Conservation (phyloP, 805 yeast genomes). For the Lipomyces starkeyi region DNA sequence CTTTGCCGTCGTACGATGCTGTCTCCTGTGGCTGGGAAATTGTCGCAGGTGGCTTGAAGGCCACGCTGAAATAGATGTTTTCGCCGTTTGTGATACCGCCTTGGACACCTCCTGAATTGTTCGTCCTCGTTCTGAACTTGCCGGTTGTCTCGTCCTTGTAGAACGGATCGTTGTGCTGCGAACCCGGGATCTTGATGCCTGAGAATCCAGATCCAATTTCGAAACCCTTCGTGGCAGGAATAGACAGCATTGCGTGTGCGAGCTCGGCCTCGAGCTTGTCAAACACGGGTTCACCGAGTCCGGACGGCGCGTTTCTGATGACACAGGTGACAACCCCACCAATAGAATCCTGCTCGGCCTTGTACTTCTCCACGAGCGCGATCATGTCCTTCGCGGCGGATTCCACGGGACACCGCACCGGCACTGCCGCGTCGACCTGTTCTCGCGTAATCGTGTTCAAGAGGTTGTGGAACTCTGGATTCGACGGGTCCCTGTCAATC, state of each 20-base stretch:
- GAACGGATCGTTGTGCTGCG: conserved; percentile 91
- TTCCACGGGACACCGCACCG: conserved; percentile 91
- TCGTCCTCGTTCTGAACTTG: conserved; percentile 81
- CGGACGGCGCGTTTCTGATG: conserved; percentile 88
- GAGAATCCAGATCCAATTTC: conserved; percentile 96
- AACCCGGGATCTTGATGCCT: conserved; percentile 90
- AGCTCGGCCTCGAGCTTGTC: conserved; percentile 94
- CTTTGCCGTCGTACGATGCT: conserved; percentile 83
- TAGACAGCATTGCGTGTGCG: conserved; percentile 97
- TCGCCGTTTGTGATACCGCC: conserved; percentile 99
- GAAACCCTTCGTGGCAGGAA: conserved; percentile 98
- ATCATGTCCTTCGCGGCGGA: conserved; percentile 77
- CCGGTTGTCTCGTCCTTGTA: conserved; percentile 62
- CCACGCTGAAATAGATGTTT: conserved; percentile 89
- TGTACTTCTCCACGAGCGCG: conserved; percentile 81
- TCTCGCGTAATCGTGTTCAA: conserved; percentile 84
- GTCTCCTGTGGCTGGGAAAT: conserved; percentile 92
- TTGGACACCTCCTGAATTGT: conserved; percentile 96
- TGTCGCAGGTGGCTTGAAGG: conserved; percentile 98
- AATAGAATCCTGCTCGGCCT: conserved; percentile 87
- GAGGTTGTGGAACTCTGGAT: conserved; percentile 64
- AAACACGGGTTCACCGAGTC: conserved; percentile 97
- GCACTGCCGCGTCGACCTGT: conserved; percentile 83
- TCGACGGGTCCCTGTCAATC: conserved; percentile 70
- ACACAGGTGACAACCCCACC: conserved; percentile 99